These are phyloP conservation scores for Puccinia polysora DNA, from an alignment of 1,284 basidiomycete genomes.

Conservation along the genomic window DNA sequence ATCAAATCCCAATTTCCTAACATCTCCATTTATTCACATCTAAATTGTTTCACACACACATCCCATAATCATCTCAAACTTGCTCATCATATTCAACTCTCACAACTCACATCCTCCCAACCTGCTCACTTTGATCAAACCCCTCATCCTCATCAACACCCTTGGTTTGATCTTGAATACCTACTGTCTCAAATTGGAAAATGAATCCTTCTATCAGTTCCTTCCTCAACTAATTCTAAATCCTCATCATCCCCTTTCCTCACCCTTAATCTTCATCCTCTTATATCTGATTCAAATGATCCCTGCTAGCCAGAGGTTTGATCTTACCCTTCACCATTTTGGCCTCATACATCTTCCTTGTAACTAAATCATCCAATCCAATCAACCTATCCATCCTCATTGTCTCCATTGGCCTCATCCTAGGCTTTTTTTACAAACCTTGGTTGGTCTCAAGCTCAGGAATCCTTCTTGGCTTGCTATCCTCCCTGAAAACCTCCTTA, in stretches of 20 bases:
- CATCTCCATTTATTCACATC: too few relatives aligned
- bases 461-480: slow-evolving; percentile 68
- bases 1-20: too few relatives aligned
- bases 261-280: background rate
- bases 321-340: slow-evolving; percentile 76
- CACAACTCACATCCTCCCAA: background rate
- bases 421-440: slow-evolving; percentile 61
- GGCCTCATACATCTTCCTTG: slow-evolving; percentile 68
- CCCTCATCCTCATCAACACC: slow-evolving; percentile 61
- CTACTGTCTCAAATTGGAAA: slow-evolving; percentile 61
- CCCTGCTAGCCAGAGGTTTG: slow-evolving; percentile 75
- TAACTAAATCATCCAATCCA: slow-evolving; percentile 50
- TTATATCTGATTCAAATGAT: slow-evolving; percentile 57
- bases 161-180: slow-evolving; percentile 74
- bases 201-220: slow-evolving; percentile 40
- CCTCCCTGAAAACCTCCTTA: slow-evolving; percentile 69
- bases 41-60: too few relatives aligned
- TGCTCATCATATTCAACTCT: slow-evolving; percentile 6
- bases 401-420: slow-evolving; percentile 76
- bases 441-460: slow-evolving; percentile 57
- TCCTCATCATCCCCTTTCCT: background rate
- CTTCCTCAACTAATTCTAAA: background rate
- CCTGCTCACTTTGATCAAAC: slow-evolving; percentile 60
- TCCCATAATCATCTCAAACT: too few relatives aligned
- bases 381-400: slow-evolving; percentile 63